These are phyloP conservation scores for Chalciporus piperatus DNA, from an alignment of 768 basidiomycete genomes.

Conservation along the genomic window DNA sequence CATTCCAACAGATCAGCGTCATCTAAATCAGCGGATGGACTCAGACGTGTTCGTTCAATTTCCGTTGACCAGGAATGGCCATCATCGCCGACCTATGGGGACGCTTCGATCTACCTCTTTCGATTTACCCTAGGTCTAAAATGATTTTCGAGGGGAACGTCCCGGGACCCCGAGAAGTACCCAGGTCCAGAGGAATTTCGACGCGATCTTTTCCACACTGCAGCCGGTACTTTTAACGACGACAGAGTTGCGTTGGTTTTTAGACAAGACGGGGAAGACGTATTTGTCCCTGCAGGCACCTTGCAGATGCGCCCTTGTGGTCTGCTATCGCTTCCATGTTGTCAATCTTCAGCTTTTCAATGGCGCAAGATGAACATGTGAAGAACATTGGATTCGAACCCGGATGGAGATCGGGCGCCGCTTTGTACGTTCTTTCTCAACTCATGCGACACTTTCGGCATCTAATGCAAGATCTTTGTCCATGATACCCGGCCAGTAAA, in stretches of 20 bases:
- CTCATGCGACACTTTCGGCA: background rate
- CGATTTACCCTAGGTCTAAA: background rate
- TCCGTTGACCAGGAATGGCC: background rate
- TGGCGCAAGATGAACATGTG: conserved; percentile 33
- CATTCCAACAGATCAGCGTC: conserved; percentile 3
- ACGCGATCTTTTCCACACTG: conserved; percentile 33
- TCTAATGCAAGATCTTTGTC: background rate
- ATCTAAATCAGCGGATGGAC: background rate
- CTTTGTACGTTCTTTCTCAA: conserved; percentile 3
- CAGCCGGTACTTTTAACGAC: background rate
- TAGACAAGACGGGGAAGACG: conserved; percentile 10
- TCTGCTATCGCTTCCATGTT: conserved; percentile 37
- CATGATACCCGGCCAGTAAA: conserved; percentile 3
- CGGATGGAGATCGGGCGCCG: conserved; percentile 5
- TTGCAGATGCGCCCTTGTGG: conserved; percentile 37
- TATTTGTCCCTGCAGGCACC: conserved; percentile 38
- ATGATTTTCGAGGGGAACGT: conserved; percentile 31
- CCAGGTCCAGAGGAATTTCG: conserved; percentile 31
- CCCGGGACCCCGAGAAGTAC: conserved; percentile 35
- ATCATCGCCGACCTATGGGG: conserved; percentile 6
- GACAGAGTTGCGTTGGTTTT: background rate
- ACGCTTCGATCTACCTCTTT: background rate
- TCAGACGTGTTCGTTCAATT: background rate
- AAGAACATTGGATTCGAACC: conserved; percentile 9
- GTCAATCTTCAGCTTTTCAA: conserved; percentile 38